phyloP scores from a whole-genome alignment of 2,329 filamentous ascomycete genomes.

The Exophiala spinifera region DNA sequence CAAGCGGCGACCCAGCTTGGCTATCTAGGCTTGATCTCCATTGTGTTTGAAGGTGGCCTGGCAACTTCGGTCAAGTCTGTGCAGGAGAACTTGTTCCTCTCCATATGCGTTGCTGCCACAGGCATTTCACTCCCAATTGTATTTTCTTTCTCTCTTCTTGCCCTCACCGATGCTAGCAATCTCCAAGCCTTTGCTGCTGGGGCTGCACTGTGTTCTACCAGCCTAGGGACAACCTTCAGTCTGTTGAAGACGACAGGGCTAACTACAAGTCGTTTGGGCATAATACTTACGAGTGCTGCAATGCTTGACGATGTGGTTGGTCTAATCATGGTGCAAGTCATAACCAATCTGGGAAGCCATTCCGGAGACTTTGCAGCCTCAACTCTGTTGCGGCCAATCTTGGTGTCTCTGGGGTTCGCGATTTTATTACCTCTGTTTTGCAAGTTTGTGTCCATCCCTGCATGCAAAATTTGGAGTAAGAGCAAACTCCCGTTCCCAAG shows the following conservation, averaged over 20 bases:
- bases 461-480: not conserved
- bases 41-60: conserved; percentile 69
- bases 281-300: conserved; percentile 66
- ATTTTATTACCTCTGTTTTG: conserved; percentile 33
- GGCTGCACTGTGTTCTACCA: conserved; percentile 70
- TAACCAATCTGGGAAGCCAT: conserved; percentile 59
- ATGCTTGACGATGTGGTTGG: conserved; percentile 76
- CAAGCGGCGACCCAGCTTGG: conserved; percentile 61
- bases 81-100: conserved; percentile 60
- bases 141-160: conserved; percentile 60
- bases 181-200: conserved; percentile 70
- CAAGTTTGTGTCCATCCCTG: conserved; percentile 25
- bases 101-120: conserved; percentile 60
- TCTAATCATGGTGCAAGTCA: conserved; percentile 72
- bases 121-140: conserved; percentile 64
- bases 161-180: conserved; percentile 49
- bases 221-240: conserved; percentile 67
- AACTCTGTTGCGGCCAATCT: conserved; percentile 50
- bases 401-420: conserved; percentile 45
- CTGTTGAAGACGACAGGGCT: conserved; percentile 61
- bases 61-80: conserved; percentile 54
- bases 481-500: not conserved
- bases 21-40: conserved; percentile 68
- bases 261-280: conserved; percentile 55
- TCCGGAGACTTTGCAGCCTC: conserved; percentile 35